Evolutionary conservation across 805 yeast species (phyloP), one percentile per base, ranked within the genome.

Genomic region (Scheffersomyces amazonensis): DNA sequence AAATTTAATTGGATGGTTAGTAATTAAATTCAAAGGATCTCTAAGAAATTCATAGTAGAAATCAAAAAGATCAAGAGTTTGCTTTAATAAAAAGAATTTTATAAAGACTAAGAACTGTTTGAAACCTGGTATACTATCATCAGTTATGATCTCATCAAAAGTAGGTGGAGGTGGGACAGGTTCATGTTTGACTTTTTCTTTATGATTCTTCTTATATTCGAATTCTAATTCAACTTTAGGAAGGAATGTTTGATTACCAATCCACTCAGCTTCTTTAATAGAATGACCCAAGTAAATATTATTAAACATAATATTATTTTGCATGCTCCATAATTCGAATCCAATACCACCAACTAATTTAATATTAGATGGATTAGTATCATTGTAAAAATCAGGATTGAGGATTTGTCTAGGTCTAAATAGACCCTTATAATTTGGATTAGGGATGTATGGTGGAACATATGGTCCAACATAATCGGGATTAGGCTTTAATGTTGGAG

Each of bases 261-360:
- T 69, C 8, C 54, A 40, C 66, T 90, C 96, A 10, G 96, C 96
- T 54, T 89, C 96, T 27, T 65, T 69, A n/a, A 89, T 66, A 1
- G 86, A 79, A 55, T 87, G 90, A 21, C 96, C 96, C 43, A 89
- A 59, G 58, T 89, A 90, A 43, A 89, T 78, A 64, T 89, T 87
- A 58, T 87, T 87, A 56, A 89, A 87, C 57, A 86, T 49, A 35
- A 88, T 76, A 35, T 85, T 77, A 31, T 72, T 71, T 46, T 86
- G 82, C 81, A 89, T 83, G 33, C 91, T 77, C 96, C 96, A 89
- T 46, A 89, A 67, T 60, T 89, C 97, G 53, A 90, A 86, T 7
- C 95, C 96, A 32, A 88, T 50, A 9, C 85, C 95, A 17, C 89
- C 90, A 46, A 87, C 77, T 18, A 35, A 22, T 48, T 78, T 81